Conservation (phyloP, 768 basidiomycete species). For the Phylloporus sp. region DNA sequence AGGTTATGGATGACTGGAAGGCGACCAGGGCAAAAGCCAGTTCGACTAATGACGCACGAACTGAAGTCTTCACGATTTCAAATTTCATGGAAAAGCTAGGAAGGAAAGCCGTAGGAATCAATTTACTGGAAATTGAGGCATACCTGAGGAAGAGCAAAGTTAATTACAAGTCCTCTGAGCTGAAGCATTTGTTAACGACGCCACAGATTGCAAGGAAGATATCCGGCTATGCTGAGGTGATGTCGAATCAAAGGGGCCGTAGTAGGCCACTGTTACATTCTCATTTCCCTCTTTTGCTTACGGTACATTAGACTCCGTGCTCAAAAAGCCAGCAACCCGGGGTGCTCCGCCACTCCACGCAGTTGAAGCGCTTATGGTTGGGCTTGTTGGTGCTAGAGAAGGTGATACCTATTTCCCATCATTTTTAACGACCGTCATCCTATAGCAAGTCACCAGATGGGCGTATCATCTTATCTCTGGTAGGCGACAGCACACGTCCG, state of each 20-base stretch:
- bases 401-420: constrained; percentile 35
- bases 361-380: constrained; percentile 74
- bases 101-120: constrained; percentile 65
- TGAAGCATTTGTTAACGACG: background rate
- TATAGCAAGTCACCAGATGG: constrained; percentile 52
- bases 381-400: constrained; percentile 73
- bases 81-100: constrained; percentile 64
- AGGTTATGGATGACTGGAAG: constrained; percentile 52
- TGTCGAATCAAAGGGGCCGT: constrained; percentile 39
- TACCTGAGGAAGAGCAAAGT: constrained; percentile 85
- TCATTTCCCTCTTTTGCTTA: background rate
- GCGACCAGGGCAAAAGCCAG: constrained; percentile 17
- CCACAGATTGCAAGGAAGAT: constrained; percentile 69
- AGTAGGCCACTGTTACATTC: constrained; percentile 8
- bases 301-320: constrained; percentile 1
- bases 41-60: constrained; percentile 18
- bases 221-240: constrained; percentile 73
- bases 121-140: constrained; percentile 73
- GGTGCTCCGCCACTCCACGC: constrained; percentile 71
- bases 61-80: constrained; percentile 65
- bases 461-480: constrained; percentile 57
- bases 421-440: background rate
- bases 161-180: constrained; percentile 38
- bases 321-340: constrained; percentile 20
- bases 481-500: constrained; percentile 33